Evolutionary conservation across 2,329 filamentous ascomycete genomes (phyloP), one percentile per base, ranked within the genome.

Genomic region (Pleomassaria siparia): DNA sequence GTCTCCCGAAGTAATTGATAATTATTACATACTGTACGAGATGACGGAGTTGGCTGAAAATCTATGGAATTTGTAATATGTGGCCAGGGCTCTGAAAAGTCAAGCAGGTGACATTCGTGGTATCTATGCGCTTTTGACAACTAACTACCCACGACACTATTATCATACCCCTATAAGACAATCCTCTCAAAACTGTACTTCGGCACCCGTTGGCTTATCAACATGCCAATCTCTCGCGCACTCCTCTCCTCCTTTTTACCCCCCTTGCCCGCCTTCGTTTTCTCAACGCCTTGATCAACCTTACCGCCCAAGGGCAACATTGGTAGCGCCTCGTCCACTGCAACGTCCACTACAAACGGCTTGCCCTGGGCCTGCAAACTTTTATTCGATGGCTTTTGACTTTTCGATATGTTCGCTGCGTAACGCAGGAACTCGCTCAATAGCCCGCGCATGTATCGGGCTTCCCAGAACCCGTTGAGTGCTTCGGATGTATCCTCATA

Each of bases 131-230:
- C 35, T 24, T 29, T 29, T 20, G 9, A 32, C 22, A 44, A 26
- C 10, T 26, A 36, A n/a, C n/a, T n/a, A n/a, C n/a, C n/a, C n/a
- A n/a, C n/a, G n/a, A n/a, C n/a, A n/a, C 11, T n/a, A 6, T 30
- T 13, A 21, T 15, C 9, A 25, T 4, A 9, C n/a, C 22, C 24
- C 22, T 56, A 67, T 42, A 68, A 52, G 13, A 61, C 57, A 47
- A 95, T 84, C 71, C 84, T 83, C 74, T 96, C 90, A 56, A 92
- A 80, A 39, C 88, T 89, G 74, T 96, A 96, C 56, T 86, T 83
- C 46, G 87, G 88, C 52, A 91, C 86, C 66, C 85, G 86, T 73
- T 88, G 87, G 65, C 87, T 89, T 64, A 87, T 83, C 68, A 95
- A 73, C 70, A 88, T 83, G 15, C 88, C 89, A 49, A 86, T 84